Conservation (phyloP, 257 asterid species). For the Perilla frutescens region DNA sequence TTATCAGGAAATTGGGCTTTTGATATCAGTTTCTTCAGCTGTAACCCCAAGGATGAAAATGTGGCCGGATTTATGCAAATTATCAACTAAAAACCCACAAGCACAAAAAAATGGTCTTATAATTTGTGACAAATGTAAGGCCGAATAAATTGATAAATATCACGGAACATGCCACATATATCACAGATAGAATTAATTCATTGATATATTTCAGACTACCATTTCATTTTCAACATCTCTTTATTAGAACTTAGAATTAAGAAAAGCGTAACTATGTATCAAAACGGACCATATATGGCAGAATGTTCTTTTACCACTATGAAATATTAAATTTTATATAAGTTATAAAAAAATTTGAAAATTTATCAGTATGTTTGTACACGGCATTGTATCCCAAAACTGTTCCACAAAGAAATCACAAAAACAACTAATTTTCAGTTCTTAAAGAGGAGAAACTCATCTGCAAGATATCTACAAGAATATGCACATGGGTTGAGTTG, state of each 20-base stretch:
- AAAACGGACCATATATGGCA: conserved; percentile 27
- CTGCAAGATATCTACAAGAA: conserved; percentile 83
- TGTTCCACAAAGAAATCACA: conserved; percentile 36
- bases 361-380: conserved; percentile 44
- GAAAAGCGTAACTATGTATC: conserved; percentile 12
- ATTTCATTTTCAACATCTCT: conserved; percentile 10
- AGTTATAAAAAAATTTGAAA: conserved; percentile 33
- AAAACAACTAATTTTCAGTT: conserved; percentile 58
- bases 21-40: conserved; percentile 30
- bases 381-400: conserved; percentile 43
- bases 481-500: conserved; percentile 45
- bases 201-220: conserved; percentile 29
- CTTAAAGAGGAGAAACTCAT: conserved; percentile 90
- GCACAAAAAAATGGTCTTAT: conserved; percentile 4
- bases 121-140: conserved; percentile 16
- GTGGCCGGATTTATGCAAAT: conserved; percentile 30
- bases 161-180: conserved; percentile 12
- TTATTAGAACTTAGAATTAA: conserved; percentile 24
- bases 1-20: conserved; percentile 20
- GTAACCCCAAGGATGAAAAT: conserved; percentile 14
- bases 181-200: neutral
- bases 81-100: conserved; percentile 4
- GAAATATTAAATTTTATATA: conserved; percentile 31
- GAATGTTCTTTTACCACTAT: conserved; percentile 7
- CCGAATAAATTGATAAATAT: conserved; percentile 28